These are phyloP conservation scores for Micractinium conductrix DNA, from an alignment of 139 green algal genomes.

Conservation along the genomic window DNA sequence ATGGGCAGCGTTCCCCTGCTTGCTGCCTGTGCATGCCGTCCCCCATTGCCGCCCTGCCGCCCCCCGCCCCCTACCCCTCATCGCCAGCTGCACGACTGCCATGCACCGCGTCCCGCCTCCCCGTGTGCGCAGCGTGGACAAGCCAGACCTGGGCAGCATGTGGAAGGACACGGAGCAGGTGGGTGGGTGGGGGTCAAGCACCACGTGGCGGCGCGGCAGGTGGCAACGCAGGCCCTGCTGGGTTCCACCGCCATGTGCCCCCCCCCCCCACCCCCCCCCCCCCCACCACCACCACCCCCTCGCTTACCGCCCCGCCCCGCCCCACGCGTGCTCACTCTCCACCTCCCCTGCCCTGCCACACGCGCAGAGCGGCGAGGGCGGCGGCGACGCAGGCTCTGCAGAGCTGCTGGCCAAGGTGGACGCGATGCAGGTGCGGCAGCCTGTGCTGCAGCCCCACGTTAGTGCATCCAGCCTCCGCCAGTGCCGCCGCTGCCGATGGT, in stretches of 20 bases:
- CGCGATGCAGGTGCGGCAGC: conserved; percentile 12
- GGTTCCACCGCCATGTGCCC: neutral
- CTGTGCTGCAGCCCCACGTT: neutral
- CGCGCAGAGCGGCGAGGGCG: neutral
- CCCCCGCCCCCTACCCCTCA: too few relatives aligned
- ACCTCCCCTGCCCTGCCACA: neutral
- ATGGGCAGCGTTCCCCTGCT: too few relatives aligned
- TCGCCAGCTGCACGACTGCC: neutral
- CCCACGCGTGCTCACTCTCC: neutral
- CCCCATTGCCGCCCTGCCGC: neutral
- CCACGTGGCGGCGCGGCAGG: neutral
- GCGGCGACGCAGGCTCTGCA: neutral
- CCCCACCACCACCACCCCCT: neutral
- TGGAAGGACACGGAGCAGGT: neutral
- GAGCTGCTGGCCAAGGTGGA: conserved; percentile 1
- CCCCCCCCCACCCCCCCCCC: neutral
- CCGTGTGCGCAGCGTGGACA: conserved; percentile 14
- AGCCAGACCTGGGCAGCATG: conserved; percentile 16
- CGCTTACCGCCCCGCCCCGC: neutral
- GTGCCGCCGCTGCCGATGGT: too few relatives aligned
- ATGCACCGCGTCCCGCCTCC: neutral
- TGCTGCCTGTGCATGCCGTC: too few relatives aligned
- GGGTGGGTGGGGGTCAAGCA: neutral
- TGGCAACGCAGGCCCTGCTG: neutral
- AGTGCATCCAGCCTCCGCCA: neutral